phyloP scores from a whole-genome alignment of 1,284 basidiomycete species.

The Malassezia obtusa region DNA sequence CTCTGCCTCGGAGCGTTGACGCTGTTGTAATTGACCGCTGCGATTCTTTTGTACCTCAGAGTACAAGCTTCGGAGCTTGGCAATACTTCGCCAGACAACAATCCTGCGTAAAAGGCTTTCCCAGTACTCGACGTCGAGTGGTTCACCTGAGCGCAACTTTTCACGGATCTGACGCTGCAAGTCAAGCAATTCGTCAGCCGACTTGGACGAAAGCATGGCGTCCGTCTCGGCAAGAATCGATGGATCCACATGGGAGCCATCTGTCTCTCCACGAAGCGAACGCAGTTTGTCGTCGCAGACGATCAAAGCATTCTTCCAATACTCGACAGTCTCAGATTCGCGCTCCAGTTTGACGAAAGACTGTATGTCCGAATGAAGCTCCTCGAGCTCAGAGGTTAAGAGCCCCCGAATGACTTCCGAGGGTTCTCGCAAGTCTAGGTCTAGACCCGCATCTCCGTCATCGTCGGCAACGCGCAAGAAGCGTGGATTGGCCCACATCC shows the following conservation, averaged over 20 bases:
- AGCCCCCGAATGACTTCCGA: conserved; percentile 90
- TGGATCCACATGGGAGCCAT: conserved; percentile 51
- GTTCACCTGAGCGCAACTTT: conserved; percentile 82
- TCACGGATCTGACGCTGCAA: conserved; percentile 77
- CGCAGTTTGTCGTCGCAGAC: conserved; percentile 89
- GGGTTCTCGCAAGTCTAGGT: conserved; percentile 96
- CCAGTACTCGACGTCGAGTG: conserved; percentile 97
- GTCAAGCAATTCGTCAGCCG: conserved; percentile 61
- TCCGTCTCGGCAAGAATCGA: conserved; percentile 36
- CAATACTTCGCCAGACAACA: conserved; percentile 97
- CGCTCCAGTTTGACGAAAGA: conserved; percentile 80
- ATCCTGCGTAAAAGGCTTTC: conserved; percentile 80
- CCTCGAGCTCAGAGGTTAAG: conserved; percentile 74
- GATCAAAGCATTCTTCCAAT: conserved; percentile 97
- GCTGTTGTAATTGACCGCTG: conserved; percentile 83
- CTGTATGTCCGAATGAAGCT: conserved; percentile 88
- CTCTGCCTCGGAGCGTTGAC: conserved; percentile 85
- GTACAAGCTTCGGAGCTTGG: conserved; percentile 80
- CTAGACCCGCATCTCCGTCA: conserved; percentile 73
- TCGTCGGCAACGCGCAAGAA: conserved; percentile 53
- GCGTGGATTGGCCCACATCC: conserved; percentile 41
- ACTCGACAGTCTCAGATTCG: conserved; percentile 75
- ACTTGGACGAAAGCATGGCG: conserved; percentile 33
- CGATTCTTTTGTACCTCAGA: conserved; percentile 92
- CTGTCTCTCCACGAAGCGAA: conserved; percentile 41